Evolutionary conservation across 805 yeast genomes (phyloP), one percentile per base, ranked within the genome.

Genomic region (Zygosaccharomyces bisporus): DNA sequence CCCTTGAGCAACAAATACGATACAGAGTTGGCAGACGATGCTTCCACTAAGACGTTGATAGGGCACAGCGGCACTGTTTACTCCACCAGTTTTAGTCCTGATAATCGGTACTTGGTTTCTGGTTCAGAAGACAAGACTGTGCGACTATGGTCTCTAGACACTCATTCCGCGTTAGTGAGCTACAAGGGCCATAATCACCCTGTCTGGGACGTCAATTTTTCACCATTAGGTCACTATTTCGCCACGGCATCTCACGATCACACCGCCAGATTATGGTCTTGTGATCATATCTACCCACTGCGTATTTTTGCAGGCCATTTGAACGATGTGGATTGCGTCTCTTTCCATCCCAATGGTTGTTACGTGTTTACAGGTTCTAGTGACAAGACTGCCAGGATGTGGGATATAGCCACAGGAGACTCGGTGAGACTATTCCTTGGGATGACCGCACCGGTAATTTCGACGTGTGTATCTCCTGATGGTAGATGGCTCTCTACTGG

Each of bases 181-280:
- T 93, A 93, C 68, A 88, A 87, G 63, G 97, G 98, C 6, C 99
- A 93, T 61, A 87, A 82, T 57, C 95, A 87, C 54, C 98, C 99
- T 1, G 85, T 93, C 20, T 93, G 99, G 99, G 98, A 93, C 62
- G 97, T 93, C 6, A 78, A 84, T 56, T 93, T 88, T 60, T 82
- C 95, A 2, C 99, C 99, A 2, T 70, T 86, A 56, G 99, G 99
- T 4, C 98, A 93, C 68, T 93, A 93, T 68, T 93, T 93, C 66
- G 96, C 95, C n/a, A 90, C 97, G 0, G 96, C 95, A 0, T 87
- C 96, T 2, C 96, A 90, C 61, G 99, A 93, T 62, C 97, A 90
- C 64, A 93, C 99, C 0, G 98, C 98, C 1, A 76, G 98, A 50
- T 72, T 93, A 45, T 93, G 99, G 99, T 89, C 96, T 19, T 88